Base-by-base conservation (phyloP, 139 green algal species). In the Picochlorum sp. region DNA sequence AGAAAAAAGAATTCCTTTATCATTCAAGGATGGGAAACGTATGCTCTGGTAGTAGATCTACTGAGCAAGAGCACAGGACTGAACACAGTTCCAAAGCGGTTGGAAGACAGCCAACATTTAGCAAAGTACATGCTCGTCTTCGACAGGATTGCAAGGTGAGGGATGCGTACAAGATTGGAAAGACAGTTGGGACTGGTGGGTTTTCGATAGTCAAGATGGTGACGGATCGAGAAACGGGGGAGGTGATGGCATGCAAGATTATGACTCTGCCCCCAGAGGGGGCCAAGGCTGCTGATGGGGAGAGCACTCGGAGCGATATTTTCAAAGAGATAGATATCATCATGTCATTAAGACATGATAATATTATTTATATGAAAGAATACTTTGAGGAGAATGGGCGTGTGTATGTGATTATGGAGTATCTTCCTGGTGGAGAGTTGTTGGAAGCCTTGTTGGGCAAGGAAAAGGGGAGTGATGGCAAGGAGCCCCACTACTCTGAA, bases 321-420 rank as follows among this genome's bases (percentile, higher is more conserved):
- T 90, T 92, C 73, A 95, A 95, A 71, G 88, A 96, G 63, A 94
- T 96, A 59, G 83, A 93, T 65, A 91, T 96, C 23, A 68, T 93
- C 30, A 85, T 88, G 26, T 73, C 73, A 6, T 72, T 93, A 52
- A 73, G 89, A 63, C 86, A 96, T 60, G 61, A 79, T 15, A 93
- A 95, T 66, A 82, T 96, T 11, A 82, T 96, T 28, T 85, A 70
- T 65, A 64, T 96, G 21, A 91, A 91, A 47, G 89, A 96, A 68
- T 95, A 92, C 61, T 96, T 93, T 77, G 82, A 88, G 69, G 84
- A 95, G 65, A 59, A 50, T 44, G 82, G 88, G 66, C 80, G 77
- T 73, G 81, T 94, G 44, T 96, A 92, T 67, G 72, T 96, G 6
- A 87, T 96, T 64, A 95, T 85, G 38, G 88, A 95, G 79, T 73